Evolutionary conservation across 2,329 filamentous ascomycete genomes (phyloP), one percentile per base, ranked within the genome.

Genomic region (Ambrosiella beaveri): DNA sequence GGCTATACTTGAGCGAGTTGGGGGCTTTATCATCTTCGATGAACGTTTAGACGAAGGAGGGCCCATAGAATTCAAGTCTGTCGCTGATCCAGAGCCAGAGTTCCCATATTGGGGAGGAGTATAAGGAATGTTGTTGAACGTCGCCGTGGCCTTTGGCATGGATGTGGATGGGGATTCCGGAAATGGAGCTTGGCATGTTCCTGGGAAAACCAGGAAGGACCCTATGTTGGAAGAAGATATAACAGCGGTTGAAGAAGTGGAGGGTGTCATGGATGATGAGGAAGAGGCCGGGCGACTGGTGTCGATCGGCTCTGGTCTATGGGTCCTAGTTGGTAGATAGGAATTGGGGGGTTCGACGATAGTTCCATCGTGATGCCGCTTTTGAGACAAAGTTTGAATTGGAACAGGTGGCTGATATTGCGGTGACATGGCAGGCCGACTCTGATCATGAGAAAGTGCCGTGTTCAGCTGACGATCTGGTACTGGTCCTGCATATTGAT

Each of bases 1-100:
- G 53, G 87, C 86, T 66, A 91, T 88, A 65, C 84, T 87, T 52
- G 86, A 88, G 64, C 87, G 79, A 39, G 75, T 74, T 11, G 72
- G 40, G 19, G 15, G 52, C 12, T 19, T 40, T 40, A 13, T 37
- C 11, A 27, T 36, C 38, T 39, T 54, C 5, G n/a, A 19, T 8
- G 11, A 15, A 17, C 35, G 68, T 59, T 73, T 71, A 64, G 68
- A 69, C n/a, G 74, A 74, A 51, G 67, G 63, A 53, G 70, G 68
- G 61, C 71, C 74, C 64, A 71, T 72, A 12, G 41, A 7, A 19
- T 27, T 27, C 12, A 37, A 3, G 7, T 11, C 37, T 7, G 53
- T 45, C 35, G 36, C 9, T 8, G 50, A 13, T 13, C 9, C 50
- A 38, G 47, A 19, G n/a, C 11, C 50, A 49, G 39, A 19, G 39